These are phyloP conservation scores for Salvia splendens DNA, from an alignment of 257 asterid genomes.

Conservation along the genomic window DNA sequence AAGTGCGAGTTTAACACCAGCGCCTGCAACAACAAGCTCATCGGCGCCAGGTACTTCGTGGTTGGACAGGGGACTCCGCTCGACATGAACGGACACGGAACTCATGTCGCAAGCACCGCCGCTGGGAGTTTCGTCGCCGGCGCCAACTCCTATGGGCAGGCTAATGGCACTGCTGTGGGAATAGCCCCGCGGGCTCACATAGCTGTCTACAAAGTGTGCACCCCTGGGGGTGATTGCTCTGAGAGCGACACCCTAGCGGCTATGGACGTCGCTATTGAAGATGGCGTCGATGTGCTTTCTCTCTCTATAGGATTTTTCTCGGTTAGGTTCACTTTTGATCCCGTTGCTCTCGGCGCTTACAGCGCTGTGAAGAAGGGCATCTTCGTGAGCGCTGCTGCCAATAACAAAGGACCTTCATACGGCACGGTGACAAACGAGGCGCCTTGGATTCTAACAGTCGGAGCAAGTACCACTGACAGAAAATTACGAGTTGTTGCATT, in stretches of 20 bases:
- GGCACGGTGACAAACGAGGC: conserved; percentile 40
- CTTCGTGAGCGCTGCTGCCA: conserved; percentile 46
- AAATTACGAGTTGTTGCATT: conserved; percentile 30
- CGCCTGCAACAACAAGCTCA: conserved; percentile 41
- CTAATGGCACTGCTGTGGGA: conserved; percentile 48
- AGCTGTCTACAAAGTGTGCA: conserved; percentile 46
- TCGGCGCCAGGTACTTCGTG: conserved; percentile 45
- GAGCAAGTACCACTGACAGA: conserved; percentile 47
- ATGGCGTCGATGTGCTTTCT: conserved; percentile 48
- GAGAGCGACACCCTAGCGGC: conserved; percentile 43
- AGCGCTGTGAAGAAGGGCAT: conserved; percentile 46
- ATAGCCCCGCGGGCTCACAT: conserved; percentile 50
- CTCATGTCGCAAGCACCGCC: conserved; percentile 46
- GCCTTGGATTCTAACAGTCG: conserved; percentile 51
- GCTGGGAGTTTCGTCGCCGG: conserved; percentile 44
- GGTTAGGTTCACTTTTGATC: conserved; percentile 33
- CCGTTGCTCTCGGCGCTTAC: conserved; percentile 43
- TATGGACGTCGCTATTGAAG: conserved; percentile 47
- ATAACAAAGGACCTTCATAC: conserved; percentile 38
- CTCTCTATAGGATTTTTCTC: too few relatives aligned
- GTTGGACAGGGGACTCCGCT: conserved; percentile 28
- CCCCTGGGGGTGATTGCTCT: conserved; percentile 18
- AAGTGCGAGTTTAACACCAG: conserved; percentile 33
- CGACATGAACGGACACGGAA: conserved; percentile 48
- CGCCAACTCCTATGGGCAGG: conserved; percentile 42